Percentiles rank a stretch among this genome's conserved stretches.
Conservation (phyloP, 140 eudicot species). For the Ambrosia hybrid region DNA sequence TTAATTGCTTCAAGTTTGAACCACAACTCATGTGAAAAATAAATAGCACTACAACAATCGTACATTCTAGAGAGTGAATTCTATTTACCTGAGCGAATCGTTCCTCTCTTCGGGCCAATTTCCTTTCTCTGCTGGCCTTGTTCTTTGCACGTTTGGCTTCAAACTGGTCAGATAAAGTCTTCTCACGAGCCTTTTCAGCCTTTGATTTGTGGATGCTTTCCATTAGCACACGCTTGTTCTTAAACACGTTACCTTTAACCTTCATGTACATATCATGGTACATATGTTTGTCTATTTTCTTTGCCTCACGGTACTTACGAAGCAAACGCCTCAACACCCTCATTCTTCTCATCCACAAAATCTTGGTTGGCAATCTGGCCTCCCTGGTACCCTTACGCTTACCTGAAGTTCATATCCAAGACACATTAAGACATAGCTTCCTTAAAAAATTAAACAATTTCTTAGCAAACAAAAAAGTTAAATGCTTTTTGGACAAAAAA, state of each 20-base stretch:
- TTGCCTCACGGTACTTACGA: slow-evolving; percentile 47
- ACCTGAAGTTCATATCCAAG: slow-evolving; percentile 3
- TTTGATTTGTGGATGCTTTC: slow-evolving; percentile 56
- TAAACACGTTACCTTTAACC: slow-evolving; percentile 49
- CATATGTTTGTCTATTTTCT: slow-evolving; percentile 60
- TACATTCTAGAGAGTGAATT: not conserved
- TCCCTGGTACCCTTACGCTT: slow-evolving; percentile 54
- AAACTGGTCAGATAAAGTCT: slow-evolving; percentile 51
- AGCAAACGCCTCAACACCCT: slow-evolving; percentile 50
- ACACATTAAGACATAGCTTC: not conserved
- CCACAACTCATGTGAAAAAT: too few species aligned
- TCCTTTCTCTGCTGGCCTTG: slow-evolving; percentile 52
- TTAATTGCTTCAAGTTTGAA: too few species aligned
- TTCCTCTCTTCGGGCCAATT: slow-evolving; percentile 48
- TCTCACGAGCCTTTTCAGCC: slow-evolving; percentile 58
- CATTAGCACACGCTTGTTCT: slow-evolving; percentile 54
- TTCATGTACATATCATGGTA: slow-evolving; percentile 56
- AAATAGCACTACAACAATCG: not conserved
- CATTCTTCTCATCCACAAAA: slow-evolving; percentile 58
- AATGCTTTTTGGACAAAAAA: not conserved
- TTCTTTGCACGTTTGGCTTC: slow-evolving; percentile 56
- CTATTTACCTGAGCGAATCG: slow-evolving; percentile 38
- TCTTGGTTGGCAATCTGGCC: slow-evolving; percentile 55
- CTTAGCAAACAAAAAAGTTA: not conserved
- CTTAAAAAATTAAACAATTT: not conserved